A percentile compares a stretch with the other conserved stretches of the same genome.
Evolutionary conservation across 2,329 filamentous ascomycete species (phyloP).

Genomic region (Aspergillus sclerotialis): DNA sequence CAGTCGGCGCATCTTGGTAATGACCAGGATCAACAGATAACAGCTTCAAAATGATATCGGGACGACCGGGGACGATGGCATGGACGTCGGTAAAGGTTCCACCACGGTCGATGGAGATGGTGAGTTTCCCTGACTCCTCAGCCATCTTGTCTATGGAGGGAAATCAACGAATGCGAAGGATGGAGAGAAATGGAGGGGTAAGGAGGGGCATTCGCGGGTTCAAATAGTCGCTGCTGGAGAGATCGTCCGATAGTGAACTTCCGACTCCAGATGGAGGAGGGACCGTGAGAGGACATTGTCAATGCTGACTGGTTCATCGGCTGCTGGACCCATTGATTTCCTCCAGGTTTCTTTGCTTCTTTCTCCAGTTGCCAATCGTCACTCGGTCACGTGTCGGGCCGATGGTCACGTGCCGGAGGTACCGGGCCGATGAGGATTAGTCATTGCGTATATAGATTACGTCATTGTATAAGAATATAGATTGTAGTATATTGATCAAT

Average conservation of each 20-base stretch:
- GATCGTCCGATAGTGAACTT: background rate
- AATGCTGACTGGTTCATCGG: slow-evolving; percentile 5
- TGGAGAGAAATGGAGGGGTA: background rate
- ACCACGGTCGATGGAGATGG: slow-evolving; percentile 33
- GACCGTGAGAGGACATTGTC: too few relatives aligned
- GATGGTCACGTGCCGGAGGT: slow-evolving; percentile 5
- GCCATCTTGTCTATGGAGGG: slow-evolving; percentile 13
- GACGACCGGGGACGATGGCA: slow-evolving; percentile 28
- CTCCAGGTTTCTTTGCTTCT: background rate
- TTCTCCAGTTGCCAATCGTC: background rate
- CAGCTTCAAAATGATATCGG: slow-evolving; percentile 34
- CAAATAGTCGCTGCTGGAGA: slow-evolving; percentile 6
- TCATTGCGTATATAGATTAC: too few relatives aligned
- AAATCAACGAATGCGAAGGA: background rate
- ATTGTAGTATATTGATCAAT: background rate
- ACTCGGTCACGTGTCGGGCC: slow-evolving; percentile 23
- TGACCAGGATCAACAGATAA: slow-evolving; percentile 34
- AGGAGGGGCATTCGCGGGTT: slow-evolving; percentile 7
- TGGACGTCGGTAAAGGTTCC: slow-evolving; percentile 36
- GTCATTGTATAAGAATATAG: background rate
- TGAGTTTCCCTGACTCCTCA: slow-evolving; percentile 22
- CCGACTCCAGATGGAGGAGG: slow-evolving; percentile 2
- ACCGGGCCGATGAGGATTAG: too few relatives aligned
- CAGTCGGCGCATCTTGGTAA: slow-evolving; percentile 52
- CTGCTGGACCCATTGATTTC: slow-evolving; percentile 1